phyloP scores from a whole-genome alignment of 768 basidiomycete genomes.

The Psilocybe sp. region DNA sequence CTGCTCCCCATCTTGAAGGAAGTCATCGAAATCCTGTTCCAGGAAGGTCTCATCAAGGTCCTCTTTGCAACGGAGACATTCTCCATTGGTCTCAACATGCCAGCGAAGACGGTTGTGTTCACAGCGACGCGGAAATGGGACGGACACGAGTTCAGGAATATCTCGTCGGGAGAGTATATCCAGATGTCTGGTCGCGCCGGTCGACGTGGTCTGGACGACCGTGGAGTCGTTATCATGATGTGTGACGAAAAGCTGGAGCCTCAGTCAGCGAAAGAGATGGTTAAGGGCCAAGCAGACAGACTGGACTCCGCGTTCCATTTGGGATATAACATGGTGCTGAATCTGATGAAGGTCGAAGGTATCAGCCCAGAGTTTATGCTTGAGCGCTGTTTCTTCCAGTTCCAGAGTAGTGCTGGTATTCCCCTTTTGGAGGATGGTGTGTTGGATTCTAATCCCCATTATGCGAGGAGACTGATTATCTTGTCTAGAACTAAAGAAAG shows the following conservation, averaged over 20 bases:
- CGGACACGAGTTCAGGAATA: slow-evolving; percentile 88
- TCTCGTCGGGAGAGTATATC: slow-evolving; percentile 96
- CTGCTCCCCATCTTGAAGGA: slow-evolving; percentile 97
- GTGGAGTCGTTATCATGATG: slow-evolving; percentile 99
- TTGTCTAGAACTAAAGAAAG: slow-evolving; percentile 63
- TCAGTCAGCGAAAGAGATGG: slow-evolving; percentile 88
- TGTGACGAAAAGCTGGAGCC: slow-evolving; percentile 98
- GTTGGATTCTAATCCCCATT: slow-evolving; percentile 14
- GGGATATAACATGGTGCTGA: slow-evolving; percentile 99
- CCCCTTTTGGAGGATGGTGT: slow-evolving; percentile 81
- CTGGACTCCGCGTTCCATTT: slow-evolving; percentile 98
- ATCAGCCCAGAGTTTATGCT: slow-evolving; percentile 99
- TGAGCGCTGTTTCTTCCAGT: slow-evolving; percentile 96
- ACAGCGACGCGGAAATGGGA: slow-evolving; percentile 95
- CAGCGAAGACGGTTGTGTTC: slow-evolving; percentile 99
- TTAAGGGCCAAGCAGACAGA: slow-evolving; percentile 96
- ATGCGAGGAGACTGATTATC: not conserved
- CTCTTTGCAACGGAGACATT: slow-evolving; percentile 99
- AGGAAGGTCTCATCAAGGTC: slow-evolving; percentile 96
- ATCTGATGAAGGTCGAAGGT: slow-evolving; percentile 97
- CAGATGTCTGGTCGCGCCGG: slow-evolving; percentile 99
- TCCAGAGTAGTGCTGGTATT: slow-evolving; percentile 92
- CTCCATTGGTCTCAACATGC: slow-evolving; percentile 98
- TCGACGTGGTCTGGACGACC: slow-evolving; percentile 92
- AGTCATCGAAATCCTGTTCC: slow-evolving; percentile 98